Percentiles rank a stretch among this genome's conserved stretches.
Evolutionary conservation across 345 rosid species (phyloP).

Genomic region (Adansonia digitata): DNA sequence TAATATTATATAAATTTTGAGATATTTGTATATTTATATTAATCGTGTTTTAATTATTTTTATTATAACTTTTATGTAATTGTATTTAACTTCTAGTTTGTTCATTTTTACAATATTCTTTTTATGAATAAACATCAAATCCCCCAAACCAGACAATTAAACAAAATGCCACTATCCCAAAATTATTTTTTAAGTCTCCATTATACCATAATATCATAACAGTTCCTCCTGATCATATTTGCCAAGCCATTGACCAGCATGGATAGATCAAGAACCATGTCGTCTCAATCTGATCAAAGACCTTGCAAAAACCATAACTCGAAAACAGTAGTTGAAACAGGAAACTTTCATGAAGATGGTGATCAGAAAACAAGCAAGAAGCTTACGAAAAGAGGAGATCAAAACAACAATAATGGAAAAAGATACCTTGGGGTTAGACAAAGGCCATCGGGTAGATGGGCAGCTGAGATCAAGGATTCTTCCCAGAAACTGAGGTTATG

Average conservation of each 20-base stretch:
- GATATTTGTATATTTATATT: too few species aligned
- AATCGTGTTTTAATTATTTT: too few species aligned
- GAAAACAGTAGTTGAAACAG: background rate
- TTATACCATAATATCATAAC: background rate
- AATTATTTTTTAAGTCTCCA: background rate
- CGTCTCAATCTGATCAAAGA: background rate
- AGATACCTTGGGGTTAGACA: slow-evolving; percentile 53
- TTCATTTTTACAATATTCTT: background rate
- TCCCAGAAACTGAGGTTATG: slow-evolving; percentile 54
- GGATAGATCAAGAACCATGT: background rate
- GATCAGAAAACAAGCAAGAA: slow-evolving; percentile 12
- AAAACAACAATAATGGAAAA: background rate
- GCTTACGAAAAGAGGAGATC: background rate
- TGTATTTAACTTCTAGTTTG: background rate
- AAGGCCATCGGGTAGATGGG: slow-evolving; percentile 61
- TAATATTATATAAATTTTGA: too few species aligned
- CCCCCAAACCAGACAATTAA: slow-evolving; percentile 2
- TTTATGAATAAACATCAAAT: background rate
- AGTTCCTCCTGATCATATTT: background rate
- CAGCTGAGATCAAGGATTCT: slow-evolving; percentile 51
- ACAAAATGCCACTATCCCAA: slow-evolving; percentile 2
- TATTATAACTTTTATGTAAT: too few species aligned
- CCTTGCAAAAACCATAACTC: background rate
- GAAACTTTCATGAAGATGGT: slow-evolving; percentile 5
- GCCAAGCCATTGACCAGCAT: background rate